These are phyloP conservation scores for Alternaria sp. DNA, from an alignment of 2,329 filamentous ascomycete species.

Conservation along the genomic window DNA sequence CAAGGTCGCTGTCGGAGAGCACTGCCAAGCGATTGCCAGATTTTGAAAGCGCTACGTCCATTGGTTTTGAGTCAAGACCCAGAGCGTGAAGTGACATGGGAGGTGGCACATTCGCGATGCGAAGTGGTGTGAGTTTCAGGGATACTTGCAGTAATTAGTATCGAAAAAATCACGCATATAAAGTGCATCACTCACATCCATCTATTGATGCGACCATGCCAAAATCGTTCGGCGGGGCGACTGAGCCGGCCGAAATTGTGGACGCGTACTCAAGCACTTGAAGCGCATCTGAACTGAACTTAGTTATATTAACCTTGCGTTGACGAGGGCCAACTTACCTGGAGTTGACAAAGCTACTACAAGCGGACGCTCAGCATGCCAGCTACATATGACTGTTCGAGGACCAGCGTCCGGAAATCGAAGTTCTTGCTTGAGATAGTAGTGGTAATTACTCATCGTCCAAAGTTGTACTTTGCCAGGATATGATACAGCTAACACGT, in stretches of 20 bases:
- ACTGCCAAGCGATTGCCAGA: slow-evolving; percentile 65
- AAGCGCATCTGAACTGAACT: slow-evolving; percentile 52
- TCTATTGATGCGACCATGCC: slow-evolving; percentile 86
- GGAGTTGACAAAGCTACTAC: slow-evolving; percentile 63
- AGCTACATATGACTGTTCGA: slow-evolving; percentile 50
- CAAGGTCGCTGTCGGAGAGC: slow-evolving; percentile 70
- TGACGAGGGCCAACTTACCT: slow-evolving; percentile 22
- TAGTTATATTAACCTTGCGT: neutral
- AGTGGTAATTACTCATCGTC: slow-evolving; percentile 98
- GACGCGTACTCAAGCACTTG: slow-evolving; percentile 70
- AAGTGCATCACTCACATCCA: slow-evolving; percentile 60
- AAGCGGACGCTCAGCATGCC: slow-evolving; percentile 87
- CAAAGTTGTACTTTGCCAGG: slow-evolving; percentile 83
- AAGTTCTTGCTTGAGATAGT: slow-evolving; percentile 95
- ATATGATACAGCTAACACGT: slow-evolving; percentile 82
- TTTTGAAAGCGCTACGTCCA: slow-evolving; percentile 74
- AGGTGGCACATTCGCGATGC: slow-evolving; percentile 84
- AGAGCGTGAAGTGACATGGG: slow-evolving; percentile 89
- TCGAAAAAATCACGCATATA: slow-evolving; percentile 3
- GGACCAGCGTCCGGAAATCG: slow-evolving; percentile 28
- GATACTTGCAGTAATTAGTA: slow-evolving; percentile 49
- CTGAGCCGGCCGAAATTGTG: slow-evolving; percentile 70
- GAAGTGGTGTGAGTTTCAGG: slow-evolving; percentile 84
- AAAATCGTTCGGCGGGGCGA: slow-evolving; percentile 73
- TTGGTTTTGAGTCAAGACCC: slow-evolving; percentile 63